These are phyloP conservation scores for Glycyrrhiza uralensis DNA, from an alignment of 306 rosid genomes.

Conservation along the genomic window DNA sequence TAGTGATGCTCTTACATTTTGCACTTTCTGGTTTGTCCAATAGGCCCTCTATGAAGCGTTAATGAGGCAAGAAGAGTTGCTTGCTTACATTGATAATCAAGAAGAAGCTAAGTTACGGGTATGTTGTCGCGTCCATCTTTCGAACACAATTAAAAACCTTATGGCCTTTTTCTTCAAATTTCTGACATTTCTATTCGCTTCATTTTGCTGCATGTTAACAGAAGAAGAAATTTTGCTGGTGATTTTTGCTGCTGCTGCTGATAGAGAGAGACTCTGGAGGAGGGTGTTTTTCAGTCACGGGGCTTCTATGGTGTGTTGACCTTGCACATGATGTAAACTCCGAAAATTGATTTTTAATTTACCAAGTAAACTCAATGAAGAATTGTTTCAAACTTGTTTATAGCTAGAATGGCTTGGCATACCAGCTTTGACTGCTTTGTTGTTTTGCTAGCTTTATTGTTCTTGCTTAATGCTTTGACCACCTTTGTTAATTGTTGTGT, in stretches of 20 bases:
- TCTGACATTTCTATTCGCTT: slow-evolving; percentile 24
- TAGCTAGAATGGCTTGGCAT: slow-evolving; percentile 25
- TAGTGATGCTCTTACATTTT: slow-evolving; percentile 13
- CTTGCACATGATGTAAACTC: slow-evolving; percentile 18
- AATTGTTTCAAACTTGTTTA: slow-evolving; percentile 26
- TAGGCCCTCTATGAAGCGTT: slow-evolving; percentile 90
- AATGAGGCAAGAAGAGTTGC: slow-evolving; percentile 93
- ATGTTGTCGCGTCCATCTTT: slow-evolving; percentile 23
- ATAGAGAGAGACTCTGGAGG: slow-evolving; percentile 24
- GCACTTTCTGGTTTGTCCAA: slow-evolving; percentile 9
- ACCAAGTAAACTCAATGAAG: slow-evolving; percentile 12
- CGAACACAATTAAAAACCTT: not conserved
- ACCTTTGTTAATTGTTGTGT: not conserved
- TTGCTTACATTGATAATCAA: slow-evolving; percentile 82
- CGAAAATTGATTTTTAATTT: slow-evolving; percentile 17
- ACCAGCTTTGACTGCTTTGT: not conserved
- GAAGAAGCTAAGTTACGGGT: slow-evolving; percentile 84
- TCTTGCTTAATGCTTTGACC: not conserved
- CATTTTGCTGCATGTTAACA: slow-evolving; percentile 34
- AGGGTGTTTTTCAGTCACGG: slow-evolving; percentile 8
- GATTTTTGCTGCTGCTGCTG: slow-evolving; percentile 32
- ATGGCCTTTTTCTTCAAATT: not conserved
- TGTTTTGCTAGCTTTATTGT: not conserved
- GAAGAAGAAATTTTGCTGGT: slow-evolving; percentile 92
- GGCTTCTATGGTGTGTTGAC: slow-evolving; percentile 14